These are phyloP conservation scores for Phytophthora cryptogea DNA, from an alignment of 352 stramenopile genomes.

Conservation along the genomic window DNA sequence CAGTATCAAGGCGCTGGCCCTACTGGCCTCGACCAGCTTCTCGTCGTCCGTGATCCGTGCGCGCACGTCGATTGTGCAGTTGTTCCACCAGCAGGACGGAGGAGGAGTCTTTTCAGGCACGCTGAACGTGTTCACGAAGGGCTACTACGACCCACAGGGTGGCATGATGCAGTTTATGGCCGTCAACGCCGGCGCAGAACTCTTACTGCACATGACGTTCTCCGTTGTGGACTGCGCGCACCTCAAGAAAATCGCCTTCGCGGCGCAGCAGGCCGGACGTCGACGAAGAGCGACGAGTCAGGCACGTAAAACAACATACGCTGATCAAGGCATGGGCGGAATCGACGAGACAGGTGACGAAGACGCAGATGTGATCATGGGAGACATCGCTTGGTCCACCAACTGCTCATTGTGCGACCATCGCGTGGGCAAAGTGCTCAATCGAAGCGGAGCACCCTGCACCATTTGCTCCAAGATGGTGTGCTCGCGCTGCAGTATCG, in stretches of 20 bases:
- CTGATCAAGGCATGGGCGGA: constrained; percentile 32
- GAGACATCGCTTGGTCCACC: constrained; percentile 15
- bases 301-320: constrained; percentile 21
- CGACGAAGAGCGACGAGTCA: constrained; percentile 28
- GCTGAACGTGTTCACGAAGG: constrained; percentile 54
- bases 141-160: constrained; percentile 61
- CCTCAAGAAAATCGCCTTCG: constrained; percentile 64
- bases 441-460: constrained; percentile 36
- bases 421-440: constrained; percentile 37
- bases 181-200: constrained; percentile 42
- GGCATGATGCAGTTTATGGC: constrained; percentile 57
- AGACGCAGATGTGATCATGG: constrained; percentile 14
- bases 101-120: constrained; percentile 21
- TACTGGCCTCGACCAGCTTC: constrained; percentile 33
- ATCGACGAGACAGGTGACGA: constrained; percentile 41
- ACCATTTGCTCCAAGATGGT: constrained; percentile 40
- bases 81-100: constrained; percentile 47
- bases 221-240: constrained; percentile 53
- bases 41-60: constrained; percentile 50
- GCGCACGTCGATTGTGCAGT: constrained; percentile 45
- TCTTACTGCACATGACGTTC: constrained; percentile 45
- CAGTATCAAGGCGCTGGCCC: constrained; percentile 52
- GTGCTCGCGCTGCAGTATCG: constrained; percentile 51
- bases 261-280: constrained; percentile 45
- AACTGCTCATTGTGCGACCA: constrained; percentile 48